Base-by-base conservation (phyloP, 306 rosid genomes). In the Hylodesmum podocarpum region DNA sequence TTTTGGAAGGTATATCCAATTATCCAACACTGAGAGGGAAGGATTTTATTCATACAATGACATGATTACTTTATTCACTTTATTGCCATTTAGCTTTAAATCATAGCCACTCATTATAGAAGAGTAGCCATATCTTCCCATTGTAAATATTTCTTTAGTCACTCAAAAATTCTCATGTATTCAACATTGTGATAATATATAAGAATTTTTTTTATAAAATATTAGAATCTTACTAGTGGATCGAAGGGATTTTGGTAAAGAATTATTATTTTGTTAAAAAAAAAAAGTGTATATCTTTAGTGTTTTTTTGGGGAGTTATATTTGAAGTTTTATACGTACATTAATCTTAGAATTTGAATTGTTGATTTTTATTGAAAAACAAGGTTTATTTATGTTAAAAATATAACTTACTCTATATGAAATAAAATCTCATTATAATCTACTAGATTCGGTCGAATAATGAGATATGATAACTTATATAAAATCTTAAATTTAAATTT, bases 1-100 rank as follows among this genome's bases (percentile, higher is more conserved):
- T 66, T 70, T 66, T n/a, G 19, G 29, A 12, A 46, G 59, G 68
- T 16, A 83, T 73, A 73, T 66, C 73, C 77, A 57, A 19, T 79
- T 44, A 43, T 62, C 68, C 62, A 76, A 14, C 10, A 19, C 41
- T n/a, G 46, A 53, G n/a, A 59, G 70, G 29, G 33, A 61, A 27
- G 46, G 46, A 43, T 63, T 70, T 53, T 27, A 76, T 80, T 57
- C 39, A 80, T 43, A 33, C 47, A 10, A 43, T 27, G 16, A 36
- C 53, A 6, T 18, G 8, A 21, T 40, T 0, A 50, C 0, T 18
- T 46, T 29, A 75, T 34, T 40, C 0, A 50, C 0, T 18, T 46
- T 29, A 75, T 34, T 37, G 62, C 27, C 68, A 43, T 34, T 21
- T 57, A 33, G 33, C 67, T 70, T 77, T 80, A 64, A 73, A 73